Base-by-base conservation (phyloP, 73 alveolate genomes). In the Paramecium bursaria region DNA sequence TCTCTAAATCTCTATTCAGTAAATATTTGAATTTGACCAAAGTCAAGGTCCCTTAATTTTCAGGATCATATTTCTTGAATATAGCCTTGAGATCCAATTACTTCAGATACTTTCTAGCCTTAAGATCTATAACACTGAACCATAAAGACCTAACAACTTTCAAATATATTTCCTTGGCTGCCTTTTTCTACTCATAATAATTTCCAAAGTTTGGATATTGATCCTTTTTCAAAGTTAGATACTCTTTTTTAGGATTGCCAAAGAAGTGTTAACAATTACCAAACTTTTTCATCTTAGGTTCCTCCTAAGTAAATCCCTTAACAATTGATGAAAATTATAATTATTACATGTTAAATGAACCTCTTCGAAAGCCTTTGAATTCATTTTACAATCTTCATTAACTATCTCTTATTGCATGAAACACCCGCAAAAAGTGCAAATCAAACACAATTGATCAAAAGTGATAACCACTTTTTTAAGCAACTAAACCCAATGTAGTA, bases 401-500 rank as follows among this genome's bases (percentile, higher is more conserved):
- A 90, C 86, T 39, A 89, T 92, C 85, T 90, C 95, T 11, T n/a
- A n/a, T n/a, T n/a, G n/a, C n/a, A 90, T 74, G 42, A 85, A 79
- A 67, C 93, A 86, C 23, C 93, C 93, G 51, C 95, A 90, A 76
- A 90, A 90, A 48, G 57, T 75, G 54, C 95, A 90, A 26, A 76
- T 67, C 80, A 90, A 86, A 75, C 90, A 86, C 74, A 86, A 90
- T 82, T 75, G 74, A 54, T 85, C 87, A 50, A 90, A 75, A 77
- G 88, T 91, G 9, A 61, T 42, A 1, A 75, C 95, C 47, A 77
- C 86, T 75, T 90, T 90, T 22, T 90, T 91, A 50, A 88, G 73
- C 52, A 90, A 75, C 86, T 87, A 86, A 1, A 86, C 95, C 95
- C 95, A 90, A 77, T 90, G 87, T 82, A 86, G 87, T 0, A 90